Evolutionary conservation across 805 yeast species (phyloP), one percentile per base, ranked within the genome.

Genomic region (Vanderwaltozyma yarrowii): DNA sequence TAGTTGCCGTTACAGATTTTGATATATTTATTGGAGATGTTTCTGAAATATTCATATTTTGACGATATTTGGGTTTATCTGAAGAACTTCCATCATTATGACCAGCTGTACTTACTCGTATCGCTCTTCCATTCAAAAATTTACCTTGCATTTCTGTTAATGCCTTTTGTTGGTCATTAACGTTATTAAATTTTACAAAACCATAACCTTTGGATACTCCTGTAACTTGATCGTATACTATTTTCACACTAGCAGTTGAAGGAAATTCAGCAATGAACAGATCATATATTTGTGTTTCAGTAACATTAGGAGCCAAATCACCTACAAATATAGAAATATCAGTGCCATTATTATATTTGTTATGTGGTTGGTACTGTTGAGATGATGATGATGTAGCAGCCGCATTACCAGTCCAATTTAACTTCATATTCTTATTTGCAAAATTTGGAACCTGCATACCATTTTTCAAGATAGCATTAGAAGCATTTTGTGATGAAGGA

Each of bases 141-240:
- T 69, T 69, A 4, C 95, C 94, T 60, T 82, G 88, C 94, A 86
- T 83, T 53, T 83, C 94, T 17, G 68, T 52, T 30, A 85, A 57
- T 0, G 95, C 86, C 36, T 76, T 70, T 47, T 76, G 79, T 58
- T 80, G 86, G 29, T 80, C 86, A 10, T 69, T 67, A 43, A 73
- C 78, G 41, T 70, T 70, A 26, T 67, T 52, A 54, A 87, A 86
- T 44, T 84, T 75, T n/a, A 86, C 84, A 64, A 88, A 88, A 2
- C 96, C 96, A 59, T 81, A 87, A 11, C 95, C 95, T 52, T 83
- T 78, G 6, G 89, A 74, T 35, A 69, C 69, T 23, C 80, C 79
- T 1, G 94, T 77, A 11, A 60, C 54, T 28, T 76, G 78, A 58
- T 87, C 95, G 35, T 72, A 58, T 78, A 87, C 85, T 44, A 87